Evolutionary conservation across 2,329 filamentous ascomycete species (phyloP).

Genomic region (Aspergillus thermomutatus): DNA sequence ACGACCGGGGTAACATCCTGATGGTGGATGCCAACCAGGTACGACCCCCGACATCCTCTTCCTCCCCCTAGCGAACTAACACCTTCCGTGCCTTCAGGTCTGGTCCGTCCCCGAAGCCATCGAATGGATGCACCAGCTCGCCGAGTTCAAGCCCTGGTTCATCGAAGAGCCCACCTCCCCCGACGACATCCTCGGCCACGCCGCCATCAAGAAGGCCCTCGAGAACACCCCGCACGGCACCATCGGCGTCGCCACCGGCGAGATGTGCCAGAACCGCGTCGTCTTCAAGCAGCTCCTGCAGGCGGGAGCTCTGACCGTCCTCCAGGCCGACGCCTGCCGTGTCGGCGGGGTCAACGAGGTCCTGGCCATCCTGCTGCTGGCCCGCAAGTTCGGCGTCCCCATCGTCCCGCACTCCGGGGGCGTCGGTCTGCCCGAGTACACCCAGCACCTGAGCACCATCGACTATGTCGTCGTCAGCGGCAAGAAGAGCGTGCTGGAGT

Average conservation of each 20-base stretch:
- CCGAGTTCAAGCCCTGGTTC: constrained; percentile 79
- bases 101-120: constrained; percentile 91
- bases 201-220: constrained; percentile 76
- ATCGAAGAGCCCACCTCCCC: constrained; percentile 92
- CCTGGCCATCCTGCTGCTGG: constrained; percentile 82
- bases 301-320: constrained; percentile 76
- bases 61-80: not conserved
- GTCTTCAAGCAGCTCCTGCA: constrained; percentile 90
- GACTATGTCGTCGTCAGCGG: constrained; percentile 86
- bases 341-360: constrained; percentile 90
- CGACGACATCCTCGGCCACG: constrained; percentile 86
- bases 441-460: constrained; percentile 86
- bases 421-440: constrained; percentile 89
- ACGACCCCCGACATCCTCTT: constrained; percentile 12
- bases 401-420: constrained; percentile 88
- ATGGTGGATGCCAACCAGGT: constrained; percentile 93
- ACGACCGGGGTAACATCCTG: constrained; percentile 76
- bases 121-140: constrained; percentile 76
- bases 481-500: constrained; percentile 79
- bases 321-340: constrained; percentile 86
- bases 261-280: constrained; percentile 94
- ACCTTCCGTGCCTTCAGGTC: constrained; percentile 41
- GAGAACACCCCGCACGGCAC: constrained; percentile 50
- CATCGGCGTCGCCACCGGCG: constrained; percentile 84
- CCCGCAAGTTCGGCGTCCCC: constrained; percentile 64